A percentile compares a stretch with the other conserved stretches of the same genome.
Conservation (phyloP, 169 alveolate species). For the Eimeria necatrix region DNA sequence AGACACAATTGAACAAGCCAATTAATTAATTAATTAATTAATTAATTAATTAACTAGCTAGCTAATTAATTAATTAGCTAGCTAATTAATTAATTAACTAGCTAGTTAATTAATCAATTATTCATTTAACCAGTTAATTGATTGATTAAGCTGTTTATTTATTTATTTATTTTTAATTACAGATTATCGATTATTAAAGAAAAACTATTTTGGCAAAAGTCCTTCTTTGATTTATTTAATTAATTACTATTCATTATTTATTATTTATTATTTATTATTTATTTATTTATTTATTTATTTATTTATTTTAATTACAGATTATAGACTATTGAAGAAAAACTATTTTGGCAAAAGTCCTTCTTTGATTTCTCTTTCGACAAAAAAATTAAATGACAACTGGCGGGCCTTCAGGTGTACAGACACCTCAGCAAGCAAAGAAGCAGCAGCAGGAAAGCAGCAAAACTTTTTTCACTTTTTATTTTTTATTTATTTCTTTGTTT, state of each 20-base stretch:
- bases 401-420: background rate
- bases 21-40: too few relatives aligned
- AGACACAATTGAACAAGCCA: too few relatives aligned
- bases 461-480: background rate
- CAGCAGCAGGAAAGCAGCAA: conserved; percentile 11
- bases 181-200: background rate
- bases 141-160: too few relatives aligned
- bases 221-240: too few relatives aligned
- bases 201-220: background rate
- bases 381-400: background rate
- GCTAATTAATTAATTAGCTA: too few relatives aligned
- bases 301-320: background rate
- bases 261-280: too few relatives aligned
- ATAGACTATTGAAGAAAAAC: background rate
- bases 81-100: too few relatives aligned
- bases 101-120: too few relatives aligned
- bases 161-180: background rate
- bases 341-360: background rate
- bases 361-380: background rate
- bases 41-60: too few relatives aligned
- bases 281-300: background rate
- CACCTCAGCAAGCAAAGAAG: conserved; percentile 5
- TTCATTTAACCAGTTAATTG: too few relatives aligned
- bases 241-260: too few relatives aligned
- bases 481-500: background rate